Evolutionary conservation across 73 alveolate genomes (phyloP), one percentile per base, ranked within the genome.

Genomic region (Blepharisma stoltei): DNA sequence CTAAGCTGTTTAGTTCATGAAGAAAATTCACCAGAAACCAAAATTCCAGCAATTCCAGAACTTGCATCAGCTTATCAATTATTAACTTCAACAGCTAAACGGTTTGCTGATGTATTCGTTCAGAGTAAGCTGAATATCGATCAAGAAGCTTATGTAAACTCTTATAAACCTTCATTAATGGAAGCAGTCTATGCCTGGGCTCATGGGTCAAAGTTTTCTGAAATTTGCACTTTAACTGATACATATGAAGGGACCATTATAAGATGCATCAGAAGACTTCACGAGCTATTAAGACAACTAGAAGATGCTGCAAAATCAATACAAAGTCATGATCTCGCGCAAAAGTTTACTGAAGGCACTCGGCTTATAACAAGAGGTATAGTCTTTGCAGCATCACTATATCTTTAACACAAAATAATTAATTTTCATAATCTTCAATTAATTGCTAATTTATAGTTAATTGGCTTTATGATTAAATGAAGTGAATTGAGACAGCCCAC

Each of bases 361-460:
- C 80, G 82, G 76, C 90, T 93, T 53, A 94, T 98, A 32, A 96
- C 93, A 92, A 92, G 99, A 80, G 99, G 99, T 47, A 97, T 98
- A 67, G 98, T 98, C 8, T 98, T 98, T 83, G 98, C 99, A 11
- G 99, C 99, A 54, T 93, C 99, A 54, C 93, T 97, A 67, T 97
- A 97, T 91, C 88, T 94, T 53, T 89, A 92, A 81, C 3, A 32
- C 41, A 32, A 0, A 32, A 32, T 32, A 32, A 32, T 32, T 32
- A 32, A 32, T 32, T 32, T 32, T 32, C 41, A 32, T n/a, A 32
- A 32, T 32, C 41, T 32, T 1, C 41, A 32, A 32, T 32, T 32
- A 32, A 32, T 32, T n/a, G n/a, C n/a, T 32, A 32, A 32, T 32
- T 32, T 32, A n/a, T 3, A 32, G 3, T 32, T 32, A 32, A 32